Evolutionary conservation across 164 flowering plant species (phyloP), one percentile per base, ranked within the genome.

Genomic region (Magnolia changhungtana): DNA sequence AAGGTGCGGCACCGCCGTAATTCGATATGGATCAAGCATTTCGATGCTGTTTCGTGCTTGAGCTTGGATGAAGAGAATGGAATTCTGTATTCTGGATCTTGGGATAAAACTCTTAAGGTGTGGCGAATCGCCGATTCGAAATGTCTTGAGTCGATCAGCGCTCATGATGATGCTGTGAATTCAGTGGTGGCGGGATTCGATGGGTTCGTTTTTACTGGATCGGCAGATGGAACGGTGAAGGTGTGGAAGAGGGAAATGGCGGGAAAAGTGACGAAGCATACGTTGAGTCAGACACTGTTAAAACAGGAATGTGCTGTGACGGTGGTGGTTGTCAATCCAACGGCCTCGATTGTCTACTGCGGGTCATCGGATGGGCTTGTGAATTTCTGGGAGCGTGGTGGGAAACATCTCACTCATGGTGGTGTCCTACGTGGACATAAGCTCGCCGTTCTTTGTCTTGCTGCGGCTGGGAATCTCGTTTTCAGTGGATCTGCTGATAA

Each of bases 151-250:
- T 94, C 98, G 0, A 79, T 94, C 50, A 82, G 72, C 52, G 96
- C 91, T 29, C 98, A 94, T 72, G 92, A 90, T 8, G 98, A 92
- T 76, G 97, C 98, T 9, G 95, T 94, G 1, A 94, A 94, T 79
- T 82, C 95, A 2, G 92, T 94, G 6, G 95, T 89, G 0, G 75
- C 91, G 2, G 84, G 87, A 21, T 69, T 63, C 2, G 90, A 85
- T 0, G 93, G 89, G 1, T 1, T 89, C 59, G 91, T 92, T 4
- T 90, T 89, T 80, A 88, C 95, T 0, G 98, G 97, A 1, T 90
- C 97, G 0, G 98, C 97, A 0, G 97, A 94, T 71, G 98, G 98
- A 1, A 85, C 89, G 1, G 92, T 92, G 0, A 94, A 92, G 73
- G 90, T 84, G 21, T 93, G 98, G 98, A 71, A 81, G 69, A 73